A percentile compares a stretch with the other conserved stretches of the same genome.
Evolutionary conservation across 176 grass and related monocot species (phyloP).

Genomic region (Oryza glumipatula): DNA sequence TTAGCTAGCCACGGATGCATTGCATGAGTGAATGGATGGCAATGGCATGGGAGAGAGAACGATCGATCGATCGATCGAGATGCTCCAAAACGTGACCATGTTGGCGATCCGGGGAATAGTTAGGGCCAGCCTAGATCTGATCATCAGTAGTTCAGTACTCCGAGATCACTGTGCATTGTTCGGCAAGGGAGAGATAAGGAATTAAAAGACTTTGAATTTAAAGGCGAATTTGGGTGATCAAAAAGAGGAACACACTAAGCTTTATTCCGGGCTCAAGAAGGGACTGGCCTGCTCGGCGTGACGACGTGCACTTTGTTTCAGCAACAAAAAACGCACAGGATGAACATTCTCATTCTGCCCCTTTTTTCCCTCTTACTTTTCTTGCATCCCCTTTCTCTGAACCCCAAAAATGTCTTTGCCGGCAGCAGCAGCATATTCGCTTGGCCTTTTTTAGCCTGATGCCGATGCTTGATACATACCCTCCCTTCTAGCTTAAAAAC

Average conservation of each 20-base stretch:
- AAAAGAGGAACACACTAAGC: constrained; percentile 4
- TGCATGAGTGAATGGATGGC: background rate
- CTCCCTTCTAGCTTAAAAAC: background rate
- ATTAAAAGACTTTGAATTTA: background rate
- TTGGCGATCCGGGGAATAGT: constrained; percentile 30
- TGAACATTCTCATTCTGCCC: constrained; percentile 2
- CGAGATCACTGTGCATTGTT: background rate
- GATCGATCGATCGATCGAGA: background rate
- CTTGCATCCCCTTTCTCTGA: background rate
- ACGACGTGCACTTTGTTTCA: constrained; percentile 54
- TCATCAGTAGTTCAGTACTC: background rate
- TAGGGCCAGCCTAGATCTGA: background rate
- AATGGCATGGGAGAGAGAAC: background rate
- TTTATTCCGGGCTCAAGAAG: constrained; percentile 31
- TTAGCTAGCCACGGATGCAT: background rate
- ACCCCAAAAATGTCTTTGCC: constrained; percentile 34
- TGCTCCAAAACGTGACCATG: constrained; percentile 32
- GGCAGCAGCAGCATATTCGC: constrained; percentile 41
- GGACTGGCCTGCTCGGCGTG: constrained; percentile 15
- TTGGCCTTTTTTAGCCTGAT: constrained; percentile 19
- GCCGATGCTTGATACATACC: background rate
- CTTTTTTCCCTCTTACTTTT: background rate
- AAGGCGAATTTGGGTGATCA: background rate
- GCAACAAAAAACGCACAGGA: constrained; percentile 32
- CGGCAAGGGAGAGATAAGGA: background rate